phyloP scores from a whole-genome alignment of 2,329 filamentous ascomycete species.

The Diaporthe longicolla region DNA sequence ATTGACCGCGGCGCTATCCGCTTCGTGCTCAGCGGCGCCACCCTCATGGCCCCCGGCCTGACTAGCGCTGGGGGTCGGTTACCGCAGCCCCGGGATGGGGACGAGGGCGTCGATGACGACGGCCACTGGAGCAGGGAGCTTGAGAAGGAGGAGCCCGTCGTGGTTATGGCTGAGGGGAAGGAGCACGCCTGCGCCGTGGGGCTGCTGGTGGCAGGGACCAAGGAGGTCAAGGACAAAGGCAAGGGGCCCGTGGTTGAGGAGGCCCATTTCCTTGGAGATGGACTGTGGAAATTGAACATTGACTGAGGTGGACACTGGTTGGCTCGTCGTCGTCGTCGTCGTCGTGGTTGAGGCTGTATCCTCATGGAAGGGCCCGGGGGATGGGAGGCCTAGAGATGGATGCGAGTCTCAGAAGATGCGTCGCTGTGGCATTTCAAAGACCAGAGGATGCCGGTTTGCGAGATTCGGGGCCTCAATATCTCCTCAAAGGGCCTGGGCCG shows the following conservation, averaged over 20 bases:
- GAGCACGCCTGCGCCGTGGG: slow-evolving; percentile 91
- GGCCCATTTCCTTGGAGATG: slow-evolving; percentile 94
- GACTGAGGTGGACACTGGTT: slow-evolving; percentile 55
- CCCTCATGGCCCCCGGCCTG: slow-evolving; percentile 95
- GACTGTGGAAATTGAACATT: slow-evolving; percentile 81
- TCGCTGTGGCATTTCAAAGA: neutral
- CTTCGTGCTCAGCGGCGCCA: slow-evolving; percentile 93
- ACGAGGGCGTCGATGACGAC: slow-evolving; percentile 64
- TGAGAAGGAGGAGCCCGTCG: slow-evolving; percentile 85
- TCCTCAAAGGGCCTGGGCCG: neutral
- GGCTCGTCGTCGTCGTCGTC: neutral
- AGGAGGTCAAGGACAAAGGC: slow-evolving; percentile 92
- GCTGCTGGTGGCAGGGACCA: slow-evolving; percentile 84
- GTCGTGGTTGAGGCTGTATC: neutral
- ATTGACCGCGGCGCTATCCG: slow-evolving; percentile 97
- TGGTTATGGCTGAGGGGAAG: slow-evolving; percentile 94
- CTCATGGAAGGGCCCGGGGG: neutral
- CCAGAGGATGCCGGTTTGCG: neutral
- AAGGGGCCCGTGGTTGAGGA: slow-evolving; percentile 96
- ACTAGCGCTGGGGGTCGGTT: slow-evolving; percentile 87
- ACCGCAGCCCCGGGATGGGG: slow-evolving; percentile 66
- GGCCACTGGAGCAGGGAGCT: slow-evolving; percentile 77
- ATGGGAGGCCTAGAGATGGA: neutral
- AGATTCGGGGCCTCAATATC: neutral
- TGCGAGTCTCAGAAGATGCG: neutral